These are phyloP conservation scores for Pseudovirgaria hyperparasitica DNA, from an alignment of 2,329 filamentous ascomycete species.

Conservation along the genomic window DNA sequence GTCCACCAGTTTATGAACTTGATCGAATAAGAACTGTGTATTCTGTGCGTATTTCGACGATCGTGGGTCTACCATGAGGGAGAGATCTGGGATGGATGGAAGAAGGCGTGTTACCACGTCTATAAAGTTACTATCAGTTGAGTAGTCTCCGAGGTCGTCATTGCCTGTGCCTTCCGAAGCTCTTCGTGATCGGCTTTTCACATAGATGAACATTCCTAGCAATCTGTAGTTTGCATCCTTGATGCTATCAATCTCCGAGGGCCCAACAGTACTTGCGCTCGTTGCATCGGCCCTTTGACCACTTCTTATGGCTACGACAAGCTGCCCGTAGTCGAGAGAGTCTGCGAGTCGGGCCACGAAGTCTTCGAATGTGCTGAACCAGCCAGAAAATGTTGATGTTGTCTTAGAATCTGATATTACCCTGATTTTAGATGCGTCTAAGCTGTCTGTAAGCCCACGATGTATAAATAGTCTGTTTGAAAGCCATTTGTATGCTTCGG, in stretches of 20 bases:
- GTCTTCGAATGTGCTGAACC: slow-evolving; percentile 15
- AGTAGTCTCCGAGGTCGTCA: slow-evolving; percentile 17
- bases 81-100: too few relatives aligned
- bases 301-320: slow-evolving; percentile 21
- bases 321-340: slow-evolving; percentile 38
- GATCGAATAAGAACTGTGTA: too few relatives aligned
- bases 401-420: slow-evolving; percentile 23
- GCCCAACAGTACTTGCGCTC: too few relatives aligned
- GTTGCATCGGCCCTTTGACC: too few relatives aligned
- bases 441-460: slow-evolving; percentile 25
- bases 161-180: slow-evolving; percentile 38
- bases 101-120: too few relatives aligned
- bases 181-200: slow-evolving; percentile 31
- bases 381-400: slow-evolving; percentile 11
- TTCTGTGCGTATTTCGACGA: too few relatives aligned
- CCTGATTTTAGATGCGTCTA: slow-evolving; percentile 31
- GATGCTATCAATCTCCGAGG: too few relatives aligned
- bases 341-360: slow-evolving; percentile 30
- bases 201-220: slow-evolving; percentile 14
- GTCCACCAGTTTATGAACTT: slow-evolving; percentile 28
- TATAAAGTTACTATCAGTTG: too few relatives aligned
- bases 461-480: slow-evolving; percentile 20
- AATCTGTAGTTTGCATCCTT: slow-evolving; percentile 14
- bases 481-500: slow-evolving; percentile 11
- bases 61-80: too few relatives aligned